Base-by-base conservation (phyloP, 441 rosid species). In the Adansonia grandidieri region DNA sequence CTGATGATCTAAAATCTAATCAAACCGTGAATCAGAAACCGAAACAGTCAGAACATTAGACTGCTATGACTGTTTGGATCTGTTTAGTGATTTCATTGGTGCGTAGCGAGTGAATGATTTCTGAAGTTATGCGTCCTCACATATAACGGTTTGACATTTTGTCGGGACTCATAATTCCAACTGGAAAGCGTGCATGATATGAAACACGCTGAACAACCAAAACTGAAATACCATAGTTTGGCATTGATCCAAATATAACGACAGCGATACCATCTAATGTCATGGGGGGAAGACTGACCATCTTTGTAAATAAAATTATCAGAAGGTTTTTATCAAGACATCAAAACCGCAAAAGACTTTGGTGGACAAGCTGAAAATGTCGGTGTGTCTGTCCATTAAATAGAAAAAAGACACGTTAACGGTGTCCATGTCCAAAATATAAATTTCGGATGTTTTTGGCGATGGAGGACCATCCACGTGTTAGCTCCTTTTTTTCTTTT, bases 391-490 rank as follows among this genome's bases (percentile, higher is more conserved):
- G 48, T 48, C 20, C 28, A 13, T 69, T 48, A 24, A 70, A 20
- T 3, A 2, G 9, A 11, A 47, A 5, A 50, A 2, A 15, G 11
- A 61, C 37, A 24, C n/a, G 24, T 24, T 61, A 60, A 60, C 61
- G 3, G 61, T 75, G 71, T 63, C 57, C 78, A 75, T 74, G 44
- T 28, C 40, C 40, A 0, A 32, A 32, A 32, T 32, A 32, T 32
- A 32, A 32, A 32, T 32, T 32, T 32, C 40, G 40, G 40, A 32
- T 32, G 40, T 32, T 32, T 32, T 32, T 2, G 5, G 40, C 40
- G 40, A 32, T 32, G 40, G 40, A 32, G 4, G 40, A 32, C 5
- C 40, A 32, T 32, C 40, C 5, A 32, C 40, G 40, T 32, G 40
- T 32, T 32, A 32, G 40, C 4, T 32, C 4, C 40, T 32, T 32